Conservation (phyloP, 495 filamentous ascomycete species). For the Penicillium lagena region DNA sequence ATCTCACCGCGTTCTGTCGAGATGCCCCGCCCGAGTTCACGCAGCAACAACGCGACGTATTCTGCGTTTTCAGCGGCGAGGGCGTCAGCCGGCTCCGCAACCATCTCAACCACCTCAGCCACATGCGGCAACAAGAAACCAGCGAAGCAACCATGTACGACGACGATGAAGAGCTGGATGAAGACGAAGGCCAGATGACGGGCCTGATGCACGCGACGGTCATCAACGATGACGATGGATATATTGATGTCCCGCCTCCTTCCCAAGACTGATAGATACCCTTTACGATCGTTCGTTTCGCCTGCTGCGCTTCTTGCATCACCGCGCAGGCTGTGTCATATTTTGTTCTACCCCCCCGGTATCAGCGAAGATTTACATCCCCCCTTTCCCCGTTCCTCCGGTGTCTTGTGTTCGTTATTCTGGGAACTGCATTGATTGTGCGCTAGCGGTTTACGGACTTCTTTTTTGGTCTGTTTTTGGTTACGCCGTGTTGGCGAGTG, state of each 20-base stretch:
- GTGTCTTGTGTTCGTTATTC: constrained; percentile 10
- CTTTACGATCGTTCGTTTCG: neutral
- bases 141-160: constrained; percentile 47
- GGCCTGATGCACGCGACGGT: constrained; percentile 49
- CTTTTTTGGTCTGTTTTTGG: constrained; percentile 10
- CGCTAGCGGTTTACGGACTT: constrained; percentile 15
- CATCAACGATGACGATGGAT: constrained; percentile 43
- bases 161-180: constrained; percentile 49
- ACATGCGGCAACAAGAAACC: constrained; percentile 26
- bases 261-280: constrained; percentile 38
- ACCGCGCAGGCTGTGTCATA: constrained; percentile 6
- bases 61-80: constrained; percentile 92
- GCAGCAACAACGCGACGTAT: constrained; percentile 87
- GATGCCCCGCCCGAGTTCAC: constrained; percentile 90
- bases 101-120: constrained; percentile 55
- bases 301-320: neutral
- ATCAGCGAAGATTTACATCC: constrained; percentile 21
- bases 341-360: constrained; percentile 13
- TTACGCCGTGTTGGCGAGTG: constrained; percentile 1
- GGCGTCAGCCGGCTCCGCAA: constrained; percentile 74
- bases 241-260: constrained; percentile 34
- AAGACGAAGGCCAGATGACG: constrained; percentile 48
- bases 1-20: constrained; percentile 77
- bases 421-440: constrained; percentile 31
- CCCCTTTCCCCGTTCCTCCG: constrained; percentile 1